Evolutionary conservation across 2,329 filamentous ascomycete species (phyloP), one percentile per base, ranked within the genome.

Genomic region (Daldinia sp.): DNA sequence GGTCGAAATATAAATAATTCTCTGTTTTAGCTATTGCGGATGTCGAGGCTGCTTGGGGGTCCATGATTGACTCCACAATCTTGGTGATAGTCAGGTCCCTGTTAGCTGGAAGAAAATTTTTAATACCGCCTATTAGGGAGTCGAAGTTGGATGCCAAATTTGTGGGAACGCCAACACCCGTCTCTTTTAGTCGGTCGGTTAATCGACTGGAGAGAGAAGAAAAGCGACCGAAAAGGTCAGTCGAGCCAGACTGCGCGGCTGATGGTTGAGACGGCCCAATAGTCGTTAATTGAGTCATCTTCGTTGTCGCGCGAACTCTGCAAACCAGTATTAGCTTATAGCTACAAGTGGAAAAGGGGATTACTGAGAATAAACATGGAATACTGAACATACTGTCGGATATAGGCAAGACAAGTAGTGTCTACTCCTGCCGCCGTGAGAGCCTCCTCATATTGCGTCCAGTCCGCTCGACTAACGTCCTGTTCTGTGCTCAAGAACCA

Each of bases 21-120:
- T 99, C 95, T 1, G 95, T 98, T 81, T 97, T 98, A 63, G 93
- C 91, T 68, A 99, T 95, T 23, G 95, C 95, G 23, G 91, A 94
- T 4, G 92, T 94, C 3, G 92, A 93, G 2, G 95, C 94, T 9
- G 93, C 88, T 45, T 92, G 86, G 0, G 95, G 95, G 73, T 99
- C 95, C 94, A 99, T 99, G 72, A 99, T 90, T 1, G 93, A 96
- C 77, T 99, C 95, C 37, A 95, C 94, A 74, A 99, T 97, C 79
- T 98, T 98, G 58, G 96, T 99, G 54, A 99, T 87, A 0, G 95
- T 98, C 8, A 98, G 85, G 74, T 99, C 96, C 71, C 94, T 93
- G 79, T 99, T 96, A 11, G 88, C 92, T 0, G 96, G 95, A n/a
- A 99, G 81, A 79, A 99, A 96, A 78, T 97, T 98, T 80, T 98